Evolutionary conservation across 345 rosid species (phyloP).

Genomic region (Cardamine resedifolia): DNA sequence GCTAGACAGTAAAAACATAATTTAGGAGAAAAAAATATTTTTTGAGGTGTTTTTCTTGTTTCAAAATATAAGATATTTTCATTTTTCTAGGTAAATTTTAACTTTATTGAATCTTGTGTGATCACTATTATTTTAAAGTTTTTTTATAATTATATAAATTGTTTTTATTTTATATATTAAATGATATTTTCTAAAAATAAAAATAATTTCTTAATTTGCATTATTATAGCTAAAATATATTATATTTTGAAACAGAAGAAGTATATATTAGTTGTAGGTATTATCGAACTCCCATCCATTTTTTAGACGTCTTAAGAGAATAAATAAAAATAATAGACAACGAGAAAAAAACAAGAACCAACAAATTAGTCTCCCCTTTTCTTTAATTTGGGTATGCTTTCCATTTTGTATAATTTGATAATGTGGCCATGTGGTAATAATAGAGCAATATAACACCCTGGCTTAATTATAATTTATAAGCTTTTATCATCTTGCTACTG

Average conservation of each 20-base stretch:
- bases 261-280: neutral
- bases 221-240: no score
- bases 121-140: no score
- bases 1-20: neutral
- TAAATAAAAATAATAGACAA: neutral
- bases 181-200: no score
- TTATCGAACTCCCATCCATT: neutral
- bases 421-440: constrained; percentile 7
- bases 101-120: no score
- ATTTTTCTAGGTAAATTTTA: no score
- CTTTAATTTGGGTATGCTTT: neutral
- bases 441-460: constrained; percentile 31
- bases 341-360: neutral
- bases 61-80: no score
- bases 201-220: no score
- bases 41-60: no score
- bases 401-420: constrained; percentile 4
- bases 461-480: neutral
- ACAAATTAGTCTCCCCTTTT: neutral
- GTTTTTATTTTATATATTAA: no score
- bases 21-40: no score
- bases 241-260: no score
- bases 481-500: constrained; percentile 4
- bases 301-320: neutral
- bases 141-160: no score